A percentile compares a stretch with the other conserved stretches of the same genome.
Conservation (phyloP, 768 basidiomycete genomes). For the Kondoa subrosea region DNA sequence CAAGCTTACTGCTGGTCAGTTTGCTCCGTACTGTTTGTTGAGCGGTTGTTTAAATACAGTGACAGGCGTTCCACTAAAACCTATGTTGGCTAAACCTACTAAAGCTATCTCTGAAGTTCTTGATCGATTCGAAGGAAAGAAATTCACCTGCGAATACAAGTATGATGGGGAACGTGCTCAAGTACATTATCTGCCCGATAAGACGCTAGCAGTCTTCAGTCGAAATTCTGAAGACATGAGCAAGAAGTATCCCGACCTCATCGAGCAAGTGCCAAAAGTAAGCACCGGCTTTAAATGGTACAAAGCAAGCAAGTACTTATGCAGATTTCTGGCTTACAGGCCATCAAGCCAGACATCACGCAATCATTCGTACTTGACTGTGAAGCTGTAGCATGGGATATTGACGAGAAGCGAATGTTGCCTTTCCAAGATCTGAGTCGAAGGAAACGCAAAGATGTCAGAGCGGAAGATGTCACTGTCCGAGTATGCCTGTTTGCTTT, state of each 20-base stretch:
- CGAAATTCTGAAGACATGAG: slow-evolving; percentile 99
- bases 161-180: slow-evolving; percentile 93
- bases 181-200: slow-evolving; percentile 71
- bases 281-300: slow-evolving; percentile 9
- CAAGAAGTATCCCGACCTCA: slow-evolving; percentile 96
- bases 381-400: slow-evolving; percentile 94
- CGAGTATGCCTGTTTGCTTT: slow-evolving; percentile 92
- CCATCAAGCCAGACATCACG: slow-evolving; percentile 55
- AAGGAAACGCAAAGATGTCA: slow-evolving; percentile 93
- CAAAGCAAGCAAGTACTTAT: background rate
- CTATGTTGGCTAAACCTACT: slow-evolving; percentile 97
- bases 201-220: slow-evolving; percentile 63
- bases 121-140: slow-evolving; percentile 85
- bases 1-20: slow-evolving; percentile 68
- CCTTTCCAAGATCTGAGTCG: slow-evolving; percentile 94
- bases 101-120: slow-evolving; percentile 97
- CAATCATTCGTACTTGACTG: slow-evolving; percentile 87
- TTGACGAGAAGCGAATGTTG: slow-evolving; percentile 44
- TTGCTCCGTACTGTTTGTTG: background rate
- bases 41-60: background rate
- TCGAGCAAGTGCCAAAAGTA: slow-evolving; percentile 77
- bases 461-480: slow-evolving; percentile 91
- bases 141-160: slow-evolving; percentile 97
- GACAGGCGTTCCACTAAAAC: slow-evolving; percentile 70
- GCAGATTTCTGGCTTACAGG: slow-evolving; percentile 38